Percentiles rank a stretch among this genome's conserved stretches.
Conservation (phyloP, 169 alveolate species). For the Plasmodium sp. region DNA sequence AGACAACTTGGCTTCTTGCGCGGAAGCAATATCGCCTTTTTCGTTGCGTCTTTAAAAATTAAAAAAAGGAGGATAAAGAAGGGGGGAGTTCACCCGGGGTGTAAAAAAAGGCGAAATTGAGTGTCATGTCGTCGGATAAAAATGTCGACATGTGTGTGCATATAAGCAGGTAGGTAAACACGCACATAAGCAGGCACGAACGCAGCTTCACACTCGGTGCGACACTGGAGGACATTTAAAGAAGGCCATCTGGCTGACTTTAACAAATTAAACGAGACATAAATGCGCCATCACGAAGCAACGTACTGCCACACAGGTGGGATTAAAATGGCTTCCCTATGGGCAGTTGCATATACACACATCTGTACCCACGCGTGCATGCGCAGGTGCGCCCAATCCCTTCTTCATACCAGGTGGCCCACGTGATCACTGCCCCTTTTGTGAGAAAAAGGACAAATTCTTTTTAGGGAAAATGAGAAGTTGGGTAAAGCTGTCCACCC, state of each 20-base stretch:
- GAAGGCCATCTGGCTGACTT: not conserved
- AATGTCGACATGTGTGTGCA: not conserved
- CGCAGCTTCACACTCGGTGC: not conserved
- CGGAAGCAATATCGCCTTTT: not conserved
- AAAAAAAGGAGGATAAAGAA: not conserved
- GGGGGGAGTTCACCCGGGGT: not conserved
- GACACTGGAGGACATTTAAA: not conserved
- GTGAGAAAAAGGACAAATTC: not conserved
- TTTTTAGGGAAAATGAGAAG: not conserved
- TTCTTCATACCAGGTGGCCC: not conserved
- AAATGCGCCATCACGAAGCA: not conserved
- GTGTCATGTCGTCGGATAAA: not conserved
- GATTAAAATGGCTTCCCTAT: not conserved
- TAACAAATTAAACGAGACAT: not conserved
- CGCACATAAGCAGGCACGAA: not conserved
- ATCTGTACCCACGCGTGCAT: not conserved
- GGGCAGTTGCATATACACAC: not conserved
- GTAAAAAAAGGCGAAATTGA: not conserved
- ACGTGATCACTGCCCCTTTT: not conserved
- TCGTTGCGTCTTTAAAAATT: not conserved
- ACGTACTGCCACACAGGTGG: not conserved
- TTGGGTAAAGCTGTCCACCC: not conserved
- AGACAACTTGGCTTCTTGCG: not conserved
- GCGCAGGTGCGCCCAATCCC: not conserved
- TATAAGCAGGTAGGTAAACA: not conserved